Evolutionary conservation across 2,329 filamentous ascomycete species (phyloP), one percentile per base, ranked within the genome.

Genomic region (Lasiodiplodia sp.): DNA sequence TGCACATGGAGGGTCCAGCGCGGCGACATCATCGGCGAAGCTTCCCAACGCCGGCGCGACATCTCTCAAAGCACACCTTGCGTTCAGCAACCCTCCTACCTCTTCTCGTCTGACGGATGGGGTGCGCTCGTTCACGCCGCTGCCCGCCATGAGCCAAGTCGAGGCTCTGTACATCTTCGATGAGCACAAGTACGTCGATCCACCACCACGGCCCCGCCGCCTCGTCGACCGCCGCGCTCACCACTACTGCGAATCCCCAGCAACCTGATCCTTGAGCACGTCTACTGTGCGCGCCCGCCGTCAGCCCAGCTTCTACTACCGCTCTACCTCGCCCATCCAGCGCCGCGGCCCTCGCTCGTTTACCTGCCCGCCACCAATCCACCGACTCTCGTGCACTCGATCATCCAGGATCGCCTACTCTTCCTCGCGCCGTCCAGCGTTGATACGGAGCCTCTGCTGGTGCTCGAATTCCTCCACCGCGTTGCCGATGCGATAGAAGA

Each of bases 161-260:
- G 95, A 98, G 85, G 96, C 95, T 79, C 86, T 99, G 77, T 95
- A 98, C 85, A 94, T 99, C 79, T 97, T 92, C 81, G 94, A 98
- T 87, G 94, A 97, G 85, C 90, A 94, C 83, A 93, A 94, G 94
- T 97, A 84, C 38, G 55, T 67, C 28, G 23, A 23, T n/a, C 25
- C 34, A 25, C 7, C n/a, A 25, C 25, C 25, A 25, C 25, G 25
- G 56, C 65, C 44, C 40, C 51, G 58, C 62, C 62, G 34, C 40
- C 37, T 18, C 23, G 14, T 8, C 5, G 7, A 21, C 37, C 49
- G n/a, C 21, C 37, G 21, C 18, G 38, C 52, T 67, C 28, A 74
- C 70, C n/a, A 14, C 75, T 71, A 47, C n/a, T n/a, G 25, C 25
- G 25, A 25, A 25, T 25, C 28, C 58, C 62, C 73, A 97, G 94